These are phyloP conservation scores for Penicillium sp. DNA, from an alignment of 2,329 filamentous ascomycete species.

Conservation along the genomic window DNA sequence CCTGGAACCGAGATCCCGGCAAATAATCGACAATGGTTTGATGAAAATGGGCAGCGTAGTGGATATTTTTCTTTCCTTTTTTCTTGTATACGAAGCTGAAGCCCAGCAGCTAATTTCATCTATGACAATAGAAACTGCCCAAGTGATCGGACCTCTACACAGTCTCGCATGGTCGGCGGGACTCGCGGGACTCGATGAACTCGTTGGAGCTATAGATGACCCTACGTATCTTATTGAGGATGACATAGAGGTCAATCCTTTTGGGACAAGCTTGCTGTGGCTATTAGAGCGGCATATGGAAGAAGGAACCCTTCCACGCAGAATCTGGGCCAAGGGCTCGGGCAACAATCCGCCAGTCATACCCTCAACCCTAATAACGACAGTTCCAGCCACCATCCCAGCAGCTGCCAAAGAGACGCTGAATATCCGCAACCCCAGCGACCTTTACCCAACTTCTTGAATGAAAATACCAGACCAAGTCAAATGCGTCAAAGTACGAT, in stretches of 20 bases:
- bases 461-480: background rate
- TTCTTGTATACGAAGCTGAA: background rate
- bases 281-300: background rate
- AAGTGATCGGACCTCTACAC: background rate
- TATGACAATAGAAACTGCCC: accelerated
- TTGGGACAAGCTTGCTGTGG: background rate
- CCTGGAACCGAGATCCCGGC: background rate
- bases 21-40: background rate
- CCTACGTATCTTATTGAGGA: background rate
- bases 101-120: background rate
- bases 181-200: background rate
- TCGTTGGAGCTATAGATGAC: background rate
- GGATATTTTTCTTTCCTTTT: background rate
- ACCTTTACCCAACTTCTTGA: background rate
- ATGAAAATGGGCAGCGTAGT: background rate
- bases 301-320: background rate
- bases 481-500: background rate
- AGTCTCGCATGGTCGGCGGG: background rate
- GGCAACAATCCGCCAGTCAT: background rate
- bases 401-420: background rate
- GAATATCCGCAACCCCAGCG: background rate
- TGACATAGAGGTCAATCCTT: background rate
- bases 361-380: background rate
- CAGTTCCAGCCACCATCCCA: background rate
- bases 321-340: background rate